phyloP scores from a whole-genome alignment of 345 rosid genomes.

The Cardamine occulta region DNA sequence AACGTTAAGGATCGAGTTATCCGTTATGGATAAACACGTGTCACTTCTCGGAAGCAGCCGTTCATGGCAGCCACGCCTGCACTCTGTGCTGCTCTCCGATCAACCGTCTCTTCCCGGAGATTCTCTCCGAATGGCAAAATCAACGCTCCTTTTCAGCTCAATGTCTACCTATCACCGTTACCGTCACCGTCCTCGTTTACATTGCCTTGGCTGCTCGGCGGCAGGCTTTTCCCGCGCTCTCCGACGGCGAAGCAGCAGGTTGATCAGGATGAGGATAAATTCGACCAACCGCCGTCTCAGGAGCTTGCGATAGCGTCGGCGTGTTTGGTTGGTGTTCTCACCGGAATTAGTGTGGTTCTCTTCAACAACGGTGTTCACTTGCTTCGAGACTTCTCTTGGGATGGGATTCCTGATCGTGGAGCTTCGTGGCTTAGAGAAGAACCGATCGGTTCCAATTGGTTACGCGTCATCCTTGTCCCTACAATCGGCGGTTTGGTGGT shows the following conservation, averaged over 20 bases:
- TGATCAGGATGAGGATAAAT: constrained; percentile 19
- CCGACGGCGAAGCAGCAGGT: constrained; percentile 26
- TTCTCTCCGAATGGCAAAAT: constrained; percentile 8
- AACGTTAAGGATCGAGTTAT: constrained; percentile 18
- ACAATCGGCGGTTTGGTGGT: constrained; percentile 78
- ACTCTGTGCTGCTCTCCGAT: constrained; percentile 38
- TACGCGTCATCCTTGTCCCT: constrained; percentile 70
- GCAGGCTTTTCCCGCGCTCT: constrained; percentile 1
- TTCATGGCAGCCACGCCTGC: constrained; percentile 44
- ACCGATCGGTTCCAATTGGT: constrained; percentile 63
- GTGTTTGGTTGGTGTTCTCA: constrained; percentile 74
- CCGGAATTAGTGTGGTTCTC: constrained; percentile 77
- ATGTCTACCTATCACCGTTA: background rate
- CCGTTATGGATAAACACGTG: constrained; percentile 38
- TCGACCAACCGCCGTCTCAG: constrained; percentile 35
- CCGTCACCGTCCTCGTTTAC: constrained; percentile 4
- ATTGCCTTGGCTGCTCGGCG: background rate
- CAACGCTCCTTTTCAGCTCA: background rate
- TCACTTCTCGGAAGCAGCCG: constrained; percentile 34
- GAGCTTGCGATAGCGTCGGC: constrained; percentile 54
- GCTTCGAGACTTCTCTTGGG: constrained; percentile 87
- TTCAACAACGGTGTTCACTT: constrained; percentile 78
- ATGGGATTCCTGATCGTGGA: constrained; percentile 81
- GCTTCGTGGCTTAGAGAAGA: constrained; percentile 85
- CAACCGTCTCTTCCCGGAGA: constrained; percentile 20